Percentiles rank a stretch among this genome's conserved stretches.
phyloP scores from a whole-genome alignment of 495 filamentous ascomycete species.

The Jackrogersella multiformis region DNA sequence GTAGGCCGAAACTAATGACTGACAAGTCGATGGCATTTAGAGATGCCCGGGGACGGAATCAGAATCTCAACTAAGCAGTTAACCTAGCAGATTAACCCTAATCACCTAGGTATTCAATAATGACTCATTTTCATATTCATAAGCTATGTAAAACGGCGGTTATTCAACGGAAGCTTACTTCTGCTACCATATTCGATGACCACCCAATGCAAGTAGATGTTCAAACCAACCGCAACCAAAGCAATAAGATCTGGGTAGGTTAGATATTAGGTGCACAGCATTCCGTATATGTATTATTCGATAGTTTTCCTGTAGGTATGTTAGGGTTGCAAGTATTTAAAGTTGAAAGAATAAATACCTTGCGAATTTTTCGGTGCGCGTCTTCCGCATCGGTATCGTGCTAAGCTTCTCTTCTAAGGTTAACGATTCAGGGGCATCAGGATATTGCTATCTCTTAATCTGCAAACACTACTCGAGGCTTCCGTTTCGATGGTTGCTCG shows the following conservation, averaged over 20 bases:
- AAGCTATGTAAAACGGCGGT: not conserved
- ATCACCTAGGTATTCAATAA: not conserved
- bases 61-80: not conserved
- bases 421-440: not conserved
- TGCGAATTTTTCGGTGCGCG: not conserved
- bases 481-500: slow-evolving; percentile 9
- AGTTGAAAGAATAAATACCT: too few relatives aligned
- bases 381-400: not conserved
- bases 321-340: too few relatives aligned
- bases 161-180: not conserved
- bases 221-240: not conserved
- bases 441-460: too few relatives aligned
- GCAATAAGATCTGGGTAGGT: too few relatives aligned
- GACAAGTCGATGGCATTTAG: not conserved
- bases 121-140: not conserved
- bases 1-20: too few relatives aligned
- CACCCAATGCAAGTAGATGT: not conserved
- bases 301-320: too few relatives aligned
- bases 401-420: not conserved
- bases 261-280: too few relatives aligned
- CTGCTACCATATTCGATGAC: not conserved
- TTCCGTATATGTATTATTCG: too few relatives aligned
- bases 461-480: slow-evolving; percentile 23
- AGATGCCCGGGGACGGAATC: too few relatives aligned
- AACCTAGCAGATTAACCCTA: not conserved